Base-by-base conservation (phyloP, 2,329 filamentous ascomycete genomes). In the Colletotrichum lindemuthianum region DNA sequence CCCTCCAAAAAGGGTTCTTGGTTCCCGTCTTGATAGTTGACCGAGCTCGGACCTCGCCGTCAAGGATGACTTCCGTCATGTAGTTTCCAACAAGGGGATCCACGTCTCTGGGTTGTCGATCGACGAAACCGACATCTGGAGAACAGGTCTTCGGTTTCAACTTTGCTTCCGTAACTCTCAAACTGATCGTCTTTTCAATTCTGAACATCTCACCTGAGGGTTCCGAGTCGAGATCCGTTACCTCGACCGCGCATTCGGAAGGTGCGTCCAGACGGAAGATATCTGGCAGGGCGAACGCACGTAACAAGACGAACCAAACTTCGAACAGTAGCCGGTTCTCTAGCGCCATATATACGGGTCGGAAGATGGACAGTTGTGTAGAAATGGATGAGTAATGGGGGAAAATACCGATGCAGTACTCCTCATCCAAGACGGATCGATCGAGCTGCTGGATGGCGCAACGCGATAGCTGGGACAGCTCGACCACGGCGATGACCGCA, bases 371-470 rank as follows among this genome's bases (percentile, higher is more conserved):
- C 60, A 95, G 82, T 15, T 90, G 86, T 3, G 88, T 90, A 1
- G 92, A 86, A 16, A 88, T 88, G 9, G 91, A 85, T 1, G 92
- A 89, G 77, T 99, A 98, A 67, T 95, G 94, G 13, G 96, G 95
- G 73, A 97, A 97, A 50, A 99, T 95, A 56, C 92, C 94, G 68
- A 99, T 92, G 79, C 94, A 98, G 73, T 92, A 96, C 65, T 97
- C 93, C 75, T 96, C 92, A 68, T 97, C 93, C 45, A 99, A 79
- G 8, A 99, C 95, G 6, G 94, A 97, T 56, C 89, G 88, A 76
- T 98, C 93, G 55, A 99, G 82, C 70, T 94, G 88, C 75, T 99
- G 96, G 56, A 99, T 90, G 8, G 95, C 93, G 74, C 91, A 96
- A 58, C 96, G 88, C 15, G 93, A 96, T 8, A 99, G 83, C 71